phyloP scores from a whole-genome alignment of 257 asterid genomes.

The Solanum rostratum region DNA sequence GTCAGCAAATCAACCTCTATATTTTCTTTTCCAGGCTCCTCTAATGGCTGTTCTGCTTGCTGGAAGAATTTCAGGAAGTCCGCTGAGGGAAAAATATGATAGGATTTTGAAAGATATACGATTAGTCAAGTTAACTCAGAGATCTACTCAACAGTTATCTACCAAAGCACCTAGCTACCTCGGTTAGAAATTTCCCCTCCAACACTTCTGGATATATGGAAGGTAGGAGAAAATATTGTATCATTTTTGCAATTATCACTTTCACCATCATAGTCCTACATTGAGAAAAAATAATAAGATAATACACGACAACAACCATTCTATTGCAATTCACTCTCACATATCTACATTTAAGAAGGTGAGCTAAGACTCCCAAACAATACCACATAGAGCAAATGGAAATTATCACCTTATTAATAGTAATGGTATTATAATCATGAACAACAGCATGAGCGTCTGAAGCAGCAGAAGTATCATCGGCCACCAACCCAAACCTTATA shows the following conservation, averaged over 20 bases:
- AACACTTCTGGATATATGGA: conserved; percentile 41
- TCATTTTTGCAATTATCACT: conserved; percentile 25
- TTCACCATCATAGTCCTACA: conserved; percentile 42
- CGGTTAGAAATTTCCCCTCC: conserved; percentile 46
- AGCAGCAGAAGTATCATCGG: conserved; percentile 27
- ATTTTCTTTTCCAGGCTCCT: conserved; percentile 42
- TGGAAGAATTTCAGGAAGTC: conserved; percentile 51
- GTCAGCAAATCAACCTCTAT: conserved; percentile 26
- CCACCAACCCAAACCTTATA: conserved; percentile 38
- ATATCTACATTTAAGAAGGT: neutral
- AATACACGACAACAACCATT: conserved; percentile 2
- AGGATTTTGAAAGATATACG: neutral
- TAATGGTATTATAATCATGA: conserved; percentile 15
- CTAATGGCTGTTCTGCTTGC: conserved; percentile 41
- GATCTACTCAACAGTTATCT: neutral
- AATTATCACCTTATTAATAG: conserved; percentile 30
- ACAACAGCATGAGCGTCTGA: conserved; percentile 26
- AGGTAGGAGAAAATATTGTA: conserved; percentile 87
- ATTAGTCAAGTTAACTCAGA: neutral
- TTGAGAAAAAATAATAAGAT: conserved; percentile 6
- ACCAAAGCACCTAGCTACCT: conserved; percentile 29
- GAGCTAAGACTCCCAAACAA: neutral
- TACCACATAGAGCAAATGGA: neutral
- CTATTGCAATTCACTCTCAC: neutral
- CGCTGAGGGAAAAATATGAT: conserved; percentile 13